phyloP scores from a whole-genome alignment of 768 basidiomycete species.

The Gloeostereum incarnatum region DNA sequence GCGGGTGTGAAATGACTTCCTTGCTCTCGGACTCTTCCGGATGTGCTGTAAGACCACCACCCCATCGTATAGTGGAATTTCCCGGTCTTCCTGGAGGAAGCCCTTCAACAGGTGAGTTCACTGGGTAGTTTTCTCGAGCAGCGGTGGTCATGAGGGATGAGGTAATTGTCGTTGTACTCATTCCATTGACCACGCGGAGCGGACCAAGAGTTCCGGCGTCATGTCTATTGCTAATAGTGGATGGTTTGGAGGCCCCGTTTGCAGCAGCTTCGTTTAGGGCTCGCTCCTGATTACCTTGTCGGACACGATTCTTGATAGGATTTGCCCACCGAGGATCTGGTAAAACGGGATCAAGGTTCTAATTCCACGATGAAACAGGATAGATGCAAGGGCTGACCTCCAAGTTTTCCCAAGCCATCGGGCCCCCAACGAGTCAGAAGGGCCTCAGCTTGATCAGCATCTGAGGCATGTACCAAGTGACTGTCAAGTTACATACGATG shows the following conservation, averaged over 20 bases:
- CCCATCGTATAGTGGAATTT: constrained; percentile 54
- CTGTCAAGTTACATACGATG: constrained; percentile 34
- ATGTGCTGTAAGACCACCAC: constrained; percentile 51
- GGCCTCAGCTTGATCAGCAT: constrained; percentile 82
- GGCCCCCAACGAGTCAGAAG: constrained; percentile 83
- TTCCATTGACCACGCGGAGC: constrained; percentile 74
- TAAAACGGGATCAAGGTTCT: constrained; percentile 66
- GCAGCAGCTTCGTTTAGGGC: constrained; percentile 74
- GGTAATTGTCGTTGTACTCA: constrained; percentile 58
- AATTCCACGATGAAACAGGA: constrained; percentile 17
- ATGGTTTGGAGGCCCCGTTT: constrained; percentile 57
- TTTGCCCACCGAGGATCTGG: constrained; percentile 83
- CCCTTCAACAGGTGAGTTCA: constrained; percentile 33
- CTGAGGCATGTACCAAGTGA: constrained; percentile 86
- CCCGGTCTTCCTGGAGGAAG: constrained; percentile 47
- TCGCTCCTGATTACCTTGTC: constrained; percentile 54
- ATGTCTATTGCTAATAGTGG: constrained; percentile 27
- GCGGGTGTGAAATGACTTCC: constrained; percentile 21
- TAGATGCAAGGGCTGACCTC: constrained; percentile 43
- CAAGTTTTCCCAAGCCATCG: constrained; percentile 82
- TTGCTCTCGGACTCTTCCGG: constrained; percentile 34
- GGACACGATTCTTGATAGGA: constrained; percentile 76
- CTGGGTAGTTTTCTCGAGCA: constrained; percentile 56
- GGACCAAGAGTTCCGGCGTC: constrained; percentile 37
- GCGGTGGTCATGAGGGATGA: constrained; percentile 71